A percentile compares a stretch with the other conserved stretches of the same genome.
Conservation (phyloP, 495 filamentous ascomycete species). For the Chaetomidium leptoderma region DNA sequence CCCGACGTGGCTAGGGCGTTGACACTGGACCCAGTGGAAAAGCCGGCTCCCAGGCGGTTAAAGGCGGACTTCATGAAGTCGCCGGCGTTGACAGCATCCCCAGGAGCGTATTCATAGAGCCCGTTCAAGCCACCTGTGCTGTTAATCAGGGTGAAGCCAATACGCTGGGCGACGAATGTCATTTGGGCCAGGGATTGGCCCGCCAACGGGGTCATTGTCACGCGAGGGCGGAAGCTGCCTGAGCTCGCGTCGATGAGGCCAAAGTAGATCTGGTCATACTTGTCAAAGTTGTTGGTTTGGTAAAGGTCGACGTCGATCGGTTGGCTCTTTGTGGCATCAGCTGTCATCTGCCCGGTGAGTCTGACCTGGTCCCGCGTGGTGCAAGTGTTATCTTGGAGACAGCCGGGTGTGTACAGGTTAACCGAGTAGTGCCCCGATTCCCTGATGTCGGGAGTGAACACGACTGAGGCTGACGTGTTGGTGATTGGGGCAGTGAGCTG, state of each 20-base stretch:
- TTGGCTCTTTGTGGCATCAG: conserved; percentile 41
- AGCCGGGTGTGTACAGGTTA: conserved; percentile 86
- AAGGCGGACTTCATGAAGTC: conserved; percentile 69
- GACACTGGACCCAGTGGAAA: conserved; percentile 62
- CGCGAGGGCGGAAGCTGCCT: conserved; percentile 68
- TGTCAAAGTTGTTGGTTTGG: conserved; percentile 91
- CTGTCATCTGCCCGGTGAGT: conserved; percentile 66
- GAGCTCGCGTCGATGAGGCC: conserved; percentile 76
- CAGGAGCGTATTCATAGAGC: conserved; percentile 82
- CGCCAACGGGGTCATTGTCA: conserved; percentile 68
- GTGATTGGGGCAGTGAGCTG: conserved; percentile 50
- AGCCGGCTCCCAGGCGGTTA: conserved; percentile 64
- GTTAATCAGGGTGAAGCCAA: conserved; percentile 69
- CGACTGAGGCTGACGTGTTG: conserved; percentile 57
- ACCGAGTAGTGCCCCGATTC: conserved; percentile 88
- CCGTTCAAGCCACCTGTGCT: conserved; percentile 77
- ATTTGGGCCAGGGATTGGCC: conserved; percentile 60
- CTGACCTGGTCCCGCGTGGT: conserved; percentile 68
- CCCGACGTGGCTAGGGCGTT: conserved; percentile 55
- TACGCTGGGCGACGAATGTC: conserved; percentile 78
- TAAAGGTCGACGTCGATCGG: conserved; percentile 54
- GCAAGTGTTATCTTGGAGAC: conserved; percentile 73
- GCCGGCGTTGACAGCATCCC: conserved; percentile 51
- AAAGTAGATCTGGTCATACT: conserved; percentile 85
- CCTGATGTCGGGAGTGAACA: conserved; percentile 81